Percentiles rank a stretch among this genome's conserved stretches.
These are phyloP conservation scores for Coemansia sp. DNA, from an alignment of 192 early-diverging fungal genomes.

Conservation along the genomic window DNA sequence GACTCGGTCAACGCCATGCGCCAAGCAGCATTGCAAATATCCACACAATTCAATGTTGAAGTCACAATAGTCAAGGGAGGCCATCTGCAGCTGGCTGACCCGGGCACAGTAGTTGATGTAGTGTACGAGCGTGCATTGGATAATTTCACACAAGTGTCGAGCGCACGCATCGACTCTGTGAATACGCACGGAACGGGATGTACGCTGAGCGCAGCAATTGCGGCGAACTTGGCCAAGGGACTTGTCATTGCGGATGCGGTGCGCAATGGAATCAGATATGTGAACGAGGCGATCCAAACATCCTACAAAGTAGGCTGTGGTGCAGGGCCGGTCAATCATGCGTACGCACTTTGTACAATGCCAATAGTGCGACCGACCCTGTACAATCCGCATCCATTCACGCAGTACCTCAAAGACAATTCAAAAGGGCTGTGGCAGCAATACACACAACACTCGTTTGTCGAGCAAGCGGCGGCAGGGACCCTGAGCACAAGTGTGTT, in stretches of 20 bases:
- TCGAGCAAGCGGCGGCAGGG: conserved; percentile 69
- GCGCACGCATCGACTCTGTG: conserved; percentile 60
- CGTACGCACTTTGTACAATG: conserved; percentile 12
- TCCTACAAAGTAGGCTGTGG: conserved; percentile 65
- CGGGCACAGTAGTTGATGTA: conserved; percentile 56
- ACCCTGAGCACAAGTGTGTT: conserved; percentile 67
- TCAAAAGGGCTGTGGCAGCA: conserved; percentile 53
- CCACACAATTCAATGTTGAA: conserved; percentile 51
- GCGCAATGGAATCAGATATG: conserved; percentile 57
- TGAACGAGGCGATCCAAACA: conserved; percentile 62
- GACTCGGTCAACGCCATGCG: conserved; percentile 61
- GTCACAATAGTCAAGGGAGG: conserved; percentile 80
- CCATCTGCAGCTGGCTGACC: conserved; percentile 56
- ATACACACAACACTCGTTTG: conserved; percentile 74
- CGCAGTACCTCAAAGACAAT: conserved; percentile 46
- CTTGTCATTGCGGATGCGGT: conserved; percentile 53
- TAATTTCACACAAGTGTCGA: conserved; percentile 50
- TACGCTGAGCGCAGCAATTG: conserved; percentile 79
- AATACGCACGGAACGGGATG: conserved; percentile 89
- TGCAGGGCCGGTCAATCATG: conserved; percentile 73
- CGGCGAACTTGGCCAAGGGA: conserved; percentile 64
- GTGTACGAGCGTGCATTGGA: conserved; percentile 54
- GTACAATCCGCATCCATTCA: conserved; percentile 50
- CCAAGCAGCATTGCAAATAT: conserved; percentile 56
- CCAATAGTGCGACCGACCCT: conserved; percentile 33